These are phyloP conservation scores for Astrocystis sublimbata DNA, from an alignment of 495 filamentous ascomycete species.

Conservation along the genomic window DNA sequence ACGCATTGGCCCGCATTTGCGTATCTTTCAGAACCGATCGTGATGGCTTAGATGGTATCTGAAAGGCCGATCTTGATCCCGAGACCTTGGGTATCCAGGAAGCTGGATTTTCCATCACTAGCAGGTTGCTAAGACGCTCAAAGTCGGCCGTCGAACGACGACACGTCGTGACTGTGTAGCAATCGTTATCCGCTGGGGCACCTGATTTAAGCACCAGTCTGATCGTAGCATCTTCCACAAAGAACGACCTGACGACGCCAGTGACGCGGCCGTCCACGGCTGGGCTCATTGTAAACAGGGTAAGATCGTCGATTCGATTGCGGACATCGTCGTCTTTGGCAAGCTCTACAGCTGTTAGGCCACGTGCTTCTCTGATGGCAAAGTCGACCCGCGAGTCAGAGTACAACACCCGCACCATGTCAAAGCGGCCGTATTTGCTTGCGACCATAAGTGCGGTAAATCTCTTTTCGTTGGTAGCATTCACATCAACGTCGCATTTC, in stretches of 20 bases:
- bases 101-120: conserved; percentile 90
- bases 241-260: conserved; percentile 93
- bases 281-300: conserved; percentile 73
- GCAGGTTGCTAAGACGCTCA: conserved; percentile 81
- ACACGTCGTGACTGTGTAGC: conserved; percentile 91
- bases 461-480: conserved; percentile 91
- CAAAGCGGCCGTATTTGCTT: conserved; percentile 96
- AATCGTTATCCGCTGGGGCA: conserved; percentile 63
- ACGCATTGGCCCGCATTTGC: conserved; percentile 82
- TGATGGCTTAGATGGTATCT: conserved; percentile 89
- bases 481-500: conserved; percentile 88
- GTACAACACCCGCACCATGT: conserved; percentile 87
- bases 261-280: conserved; percentile 80
- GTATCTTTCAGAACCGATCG: conserved; percentile 83
- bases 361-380: conserved; percentile 78
- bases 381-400: conserved; percentile 84
- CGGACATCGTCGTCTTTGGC: conserved; percentile 98
- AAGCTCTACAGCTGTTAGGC: conserved; percentile 91
- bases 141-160: conserved; percentile 89
- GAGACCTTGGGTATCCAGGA: conserved; percentile 87
- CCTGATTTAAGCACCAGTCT: conserved; percentile 93
- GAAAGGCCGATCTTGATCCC: conserved; percentile 82
- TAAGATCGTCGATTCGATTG: conserved; percentile 92
- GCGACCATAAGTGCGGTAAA: conserved; percentile 98
- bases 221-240: conserved; percentile 94